Evolutionary conservation across 768 basidiomycete species (phyloP).

Genomic region (Mrakia hoshinonis): DNA sequence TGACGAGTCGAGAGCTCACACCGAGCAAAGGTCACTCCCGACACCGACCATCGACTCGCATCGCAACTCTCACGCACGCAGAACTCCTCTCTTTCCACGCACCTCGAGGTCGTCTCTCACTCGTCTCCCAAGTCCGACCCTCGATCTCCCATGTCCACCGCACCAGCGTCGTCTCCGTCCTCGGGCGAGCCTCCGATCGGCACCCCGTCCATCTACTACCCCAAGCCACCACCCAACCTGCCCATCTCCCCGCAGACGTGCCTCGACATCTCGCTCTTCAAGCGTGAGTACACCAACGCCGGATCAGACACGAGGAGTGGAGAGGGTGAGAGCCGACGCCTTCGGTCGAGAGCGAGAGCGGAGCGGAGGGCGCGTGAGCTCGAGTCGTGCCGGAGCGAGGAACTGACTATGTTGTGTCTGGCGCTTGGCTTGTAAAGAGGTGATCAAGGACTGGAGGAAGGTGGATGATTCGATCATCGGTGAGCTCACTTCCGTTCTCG

Average conservation of each 20-base stretch:
- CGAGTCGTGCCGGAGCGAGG: background rate
- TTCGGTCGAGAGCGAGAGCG: background rate
- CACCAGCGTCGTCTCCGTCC: background rate
- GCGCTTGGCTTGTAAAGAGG: background rate
- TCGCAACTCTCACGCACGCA: too few species aligned
- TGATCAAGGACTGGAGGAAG: conserved; percentile 27
- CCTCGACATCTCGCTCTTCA: conserved; percentile 27
- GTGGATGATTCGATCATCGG: conserved; percentile 21
- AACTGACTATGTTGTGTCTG: too few species aligned
- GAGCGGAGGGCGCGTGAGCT: background rate
- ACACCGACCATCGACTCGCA: too few species aligned
- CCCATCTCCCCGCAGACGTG: conserved; percentile 20
- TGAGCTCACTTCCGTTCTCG: background rate
- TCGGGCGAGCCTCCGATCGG: conserved; percentile 4
- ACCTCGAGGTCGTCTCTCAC: too few species aligned
- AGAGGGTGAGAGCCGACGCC: too few species aligned
- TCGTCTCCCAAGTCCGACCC: too few species aligned
- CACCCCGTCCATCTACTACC: conserved; percentile 23
- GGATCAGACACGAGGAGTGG: too few species aligned
- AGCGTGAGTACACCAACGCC: conserved; percentile 8
- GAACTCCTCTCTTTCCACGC: too few species aligned
- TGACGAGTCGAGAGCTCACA: too few species aligned
- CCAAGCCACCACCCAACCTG: conserved; percentile 15
- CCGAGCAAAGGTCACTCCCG: too few species aligned
- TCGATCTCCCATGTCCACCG: background rate